A percentile compares a stretch with the other conserved stretches of the same genome.
Conservation (phyloP, 352 stramenopile genomes). For the Pythium insidiosum region DNA sequence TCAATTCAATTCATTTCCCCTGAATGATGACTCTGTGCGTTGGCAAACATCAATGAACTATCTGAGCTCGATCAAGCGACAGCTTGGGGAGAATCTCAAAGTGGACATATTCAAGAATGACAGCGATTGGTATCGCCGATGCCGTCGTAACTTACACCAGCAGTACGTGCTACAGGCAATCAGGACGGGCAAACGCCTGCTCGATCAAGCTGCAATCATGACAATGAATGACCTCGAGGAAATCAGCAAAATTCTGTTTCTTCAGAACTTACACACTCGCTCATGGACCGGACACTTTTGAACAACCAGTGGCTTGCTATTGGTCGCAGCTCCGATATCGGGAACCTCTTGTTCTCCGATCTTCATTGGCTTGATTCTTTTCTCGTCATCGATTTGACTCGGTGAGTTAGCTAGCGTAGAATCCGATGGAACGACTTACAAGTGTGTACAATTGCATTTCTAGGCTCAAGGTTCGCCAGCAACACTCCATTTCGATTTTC, state of each 20-base stretch:
- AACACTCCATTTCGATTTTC: neutral
- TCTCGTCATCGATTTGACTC: neutral
- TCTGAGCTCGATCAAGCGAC: neutral
- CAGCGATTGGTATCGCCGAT: neutral
- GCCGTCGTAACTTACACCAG: neutral
- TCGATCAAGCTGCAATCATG: neutral
- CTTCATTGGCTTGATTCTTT: neutral
- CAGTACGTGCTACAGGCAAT: neutral
- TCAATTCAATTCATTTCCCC: neutral
- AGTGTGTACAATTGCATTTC: too few relatives aligned
- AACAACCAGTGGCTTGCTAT: neutral
- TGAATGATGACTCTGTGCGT: neutral
- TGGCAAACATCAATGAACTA: neutral
- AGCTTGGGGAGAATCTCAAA: neutral
- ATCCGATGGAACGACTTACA: too few relatives aligned
- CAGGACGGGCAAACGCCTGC: neutral
- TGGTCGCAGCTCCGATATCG: too few relatives aligned
- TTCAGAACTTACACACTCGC: neutral
- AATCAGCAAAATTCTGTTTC: neutral
- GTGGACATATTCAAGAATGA: neutral
- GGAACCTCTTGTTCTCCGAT: neutral
- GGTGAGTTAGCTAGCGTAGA: too few relatives aligned
- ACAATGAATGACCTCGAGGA: neutral
- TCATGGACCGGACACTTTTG: neutral
- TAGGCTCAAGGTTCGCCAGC: slow-evolving; percentile 1